Evolutionary conservation across 1,284 basidiomycete genomes (phyloP).

Genomic region (Sanghuangporus baumii): DNA sequence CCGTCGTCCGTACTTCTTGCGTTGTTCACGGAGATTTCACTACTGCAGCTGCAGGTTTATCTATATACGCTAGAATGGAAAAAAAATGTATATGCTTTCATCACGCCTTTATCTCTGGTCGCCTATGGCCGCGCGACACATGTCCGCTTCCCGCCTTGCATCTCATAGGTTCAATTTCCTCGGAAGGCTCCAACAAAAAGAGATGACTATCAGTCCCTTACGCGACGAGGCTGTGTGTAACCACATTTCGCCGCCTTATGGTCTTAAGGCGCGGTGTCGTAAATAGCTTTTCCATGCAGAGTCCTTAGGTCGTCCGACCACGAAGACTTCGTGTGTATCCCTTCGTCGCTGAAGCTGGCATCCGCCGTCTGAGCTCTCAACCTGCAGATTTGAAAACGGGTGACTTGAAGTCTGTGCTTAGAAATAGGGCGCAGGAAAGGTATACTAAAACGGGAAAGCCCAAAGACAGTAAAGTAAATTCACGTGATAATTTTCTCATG

Average conservation of each 20-base stretch:
- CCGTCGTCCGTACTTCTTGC: not conserved
- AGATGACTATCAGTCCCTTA: not conserved
- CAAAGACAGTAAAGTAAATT: not conserved
- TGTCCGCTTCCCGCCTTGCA: not conserved
- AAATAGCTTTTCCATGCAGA: no score
- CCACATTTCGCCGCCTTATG: no score
- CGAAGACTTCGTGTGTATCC: no score
- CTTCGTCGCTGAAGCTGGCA: no score
- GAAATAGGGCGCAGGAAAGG: not conserved
- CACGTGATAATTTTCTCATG: slow-evolving; percentile 4
- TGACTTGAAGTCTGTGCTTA: not conserved
- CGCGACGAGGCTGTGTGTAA: not conserved
- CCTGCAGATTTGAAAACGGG: not conserved
- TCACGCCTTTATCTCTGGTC: not conserved
- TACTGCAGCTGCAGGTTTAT: no score
- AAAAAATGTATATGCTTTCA: not conserved
- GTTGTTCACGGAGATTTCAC: not conserved
- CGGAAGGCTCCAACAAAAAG: not conserved
- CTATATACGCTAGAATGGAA: not conserved
- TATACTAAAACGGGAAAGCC: not conserved
- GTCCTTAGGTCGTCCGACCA: no score
- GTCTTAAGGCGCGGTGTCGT: no score
- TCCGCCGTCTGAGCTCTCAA: no score
- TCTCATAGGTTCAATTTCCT: not conserved
- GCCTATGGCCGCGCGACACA: not conserved